Base-by-base conservation (phyloP, 1,284 basidiomycete genomes). In the Moesziomyces antarcticus region DNA sequence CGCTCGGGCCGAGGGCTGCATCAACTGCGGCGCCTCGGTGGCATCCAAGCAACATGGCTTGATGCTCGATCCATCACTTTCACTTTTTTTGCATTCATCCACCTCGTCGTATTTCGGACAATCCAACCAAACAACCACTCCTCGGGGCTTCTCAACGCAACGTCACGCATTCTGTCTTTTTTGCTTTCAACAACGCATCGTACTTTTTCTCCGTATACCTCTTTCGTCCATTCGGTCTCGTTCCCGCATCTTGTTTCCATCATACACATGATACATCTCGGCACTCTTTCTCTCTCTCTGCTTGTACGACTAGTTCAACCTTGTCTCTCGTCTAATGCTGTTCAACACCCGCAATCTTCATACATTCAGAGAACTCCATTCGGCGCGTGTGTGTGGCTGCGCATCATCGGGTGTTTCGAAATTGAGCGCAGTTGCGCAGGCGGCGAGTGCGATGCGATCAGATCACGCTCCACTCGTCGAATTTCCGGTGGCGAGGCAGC, bases 251-350 rank as follows among this genome's bases (percentile, higher is more conserved):
- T 50, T 35, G 48, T 54, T 18, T 49, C 37, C 27, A 53, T 46
- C 25, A 27, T 22, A 41, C 25, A 25, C 50, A 55, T 42, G 30
- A 13, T 33, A 55, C 49, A 49, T 13, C 30, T 33, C 30, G 30
- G 30, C 25, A 27, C 21, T 25, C 9, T 45, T 21, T 13, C 10
- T 42, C 49, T 24, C 41, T 25, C 56, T 61, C 60, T 58, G 56
- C 55, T 57, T 73, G 70, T 73, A 73, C 60, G 70, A 73, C 70
- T 73, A 73, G 70, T 64, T 73, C 70, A 73, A 73, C 70, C 70
- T 73, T 67, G 65, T 73, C 64, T 64, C 50, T 33, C 55, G 52
- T 73, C 59, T 60, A 43, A 68, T 68, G 70, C 70, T 55, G 70
- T 69, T 66, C 72, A 74, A 66, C 72, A 69, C 33, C 72, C 24